Conservation (phyloP, 805 yeast genomes). For the Saturnispora kantuleensis region DNA sequence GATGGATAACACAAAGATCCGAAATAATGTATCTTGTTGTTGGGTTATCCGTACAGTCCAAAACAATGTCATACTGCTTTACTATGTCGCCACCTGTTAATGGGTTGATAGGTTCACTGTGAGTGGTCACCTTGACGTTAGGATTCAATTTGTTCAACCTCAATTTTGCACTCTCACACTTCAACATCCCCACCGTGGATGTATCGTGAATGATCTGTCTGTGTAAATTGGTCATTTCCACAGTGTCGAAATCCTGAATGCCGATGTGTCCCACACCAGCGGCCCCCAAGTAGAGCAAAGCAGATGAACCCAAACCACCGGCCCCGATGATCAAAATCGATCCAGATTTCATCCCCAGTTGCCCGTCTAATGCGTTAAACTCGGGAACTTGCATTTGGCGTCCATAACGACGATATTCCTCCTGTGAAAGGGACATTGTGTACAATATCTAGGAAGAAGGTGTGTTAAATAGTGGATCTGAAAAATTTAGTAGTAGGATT, state of each 20-base stretch:
- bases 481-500: background rate
- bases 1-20: conserved; percentile 65
- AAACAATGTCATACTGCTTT: conserved; percentile 56
- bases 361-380: conserved; percentile 46
- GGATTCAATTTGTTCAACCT: conserved; percentile 57
- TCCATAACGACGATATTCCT: conserved; percentile 80
- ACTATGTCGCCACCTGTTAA: conserved; percentile 57
- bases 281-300: conserved; percentile 71
- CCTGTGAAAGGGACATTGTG: conserved; percentile 17
- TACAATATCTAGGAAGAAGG: background rate
- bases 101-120: conserved; percentile 40
- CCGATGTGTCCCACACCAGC: conserved; percentile 84
- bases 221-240: conserved; percentile 79
- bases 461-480: background rate
- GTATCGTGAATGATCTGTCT: conserved; percentile 78
- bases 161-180: conserved; percentile 69
- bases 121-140: conserved; percentile 42
- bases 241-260: conserved; percentile 77
- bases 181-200: conserved; percentile 53
- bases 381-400: conserved; percentile 91
- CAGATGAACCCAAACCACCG: conserved; percentile 95
- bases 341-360: conserved; percentile 45
- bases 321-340: conserved; percentile 81
- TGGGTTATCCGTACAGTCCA: conserved; percentile 96
- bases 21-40: conserved; percentile 75